phyloP scores from a whole-genome alignment of 495 filamentous ascomycete genomes.

The Paragyromitra xinjiangensis region DNA sequence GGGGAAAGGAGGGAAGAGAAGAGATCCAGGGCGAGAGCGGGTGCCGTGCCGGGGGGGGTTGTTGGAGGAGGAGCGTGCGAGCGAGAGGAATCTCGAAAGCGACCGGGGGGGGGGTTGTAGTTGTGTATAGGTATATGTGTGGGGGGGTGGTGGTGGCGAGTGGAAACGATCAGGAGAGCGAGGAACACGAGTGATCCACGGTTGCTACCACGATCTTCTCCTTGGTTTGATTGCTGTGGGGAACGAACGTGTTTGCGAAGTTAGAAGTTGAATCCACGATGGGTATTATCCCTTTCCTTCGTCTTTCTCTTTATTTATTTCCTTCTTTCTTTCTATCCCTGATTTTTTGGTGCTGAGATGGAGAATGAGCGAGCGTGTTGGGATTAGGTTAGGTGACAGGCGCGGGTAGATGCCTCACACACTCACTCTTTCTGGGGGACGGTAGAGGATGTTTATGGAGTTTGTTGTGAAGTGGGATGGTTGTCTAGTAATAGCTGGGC shows the following conservation, averaged over 20 bases:
- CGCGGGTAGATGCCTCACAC: constrained; percentile 38
- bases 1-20: constrained; percentile 55
- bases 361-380: constrained; percentile 4
- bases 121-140: constrained; percentile 2
- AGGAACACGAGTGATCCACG: constrained; percentile 33
- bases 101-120: constrained; percentile 12
- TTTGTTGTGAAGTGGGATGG: constrained; percentile 57
- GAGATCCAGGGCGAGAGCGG: constrained; percentile 55
- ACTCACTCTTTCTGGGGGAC: neutral
- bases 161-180: constrained; percentile 33
- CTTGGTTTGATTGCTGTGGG: neutral
- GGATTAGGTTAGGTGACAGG: constrained; percentile 31
- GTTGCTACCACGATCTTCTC: constrained; percentile 10
- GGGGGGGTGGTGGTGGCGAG: neutral
- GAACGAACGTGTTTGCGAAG: constrained; percentile 1
- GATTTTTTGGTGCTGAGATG: neutral
- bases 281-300: neutral
- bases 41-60: constrained; percentile 16
- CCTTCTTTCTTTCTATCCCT: neutral
- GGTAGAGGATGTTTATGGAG: constrained; percentile 57
- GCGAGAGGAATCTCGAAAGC: constrained; percentile 24
- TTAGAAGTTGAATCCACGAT: neutral
- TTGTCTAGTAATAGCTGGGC: constrained; percentile 64
- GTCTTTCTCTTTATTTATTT: neutral
- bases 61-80: neutral